These are phyloP conservation scores for Blastomyces gilchristii DNA, from an alignment of 2,329 filamentous ascomycete species.

Conservation along the genomic window DNA sequence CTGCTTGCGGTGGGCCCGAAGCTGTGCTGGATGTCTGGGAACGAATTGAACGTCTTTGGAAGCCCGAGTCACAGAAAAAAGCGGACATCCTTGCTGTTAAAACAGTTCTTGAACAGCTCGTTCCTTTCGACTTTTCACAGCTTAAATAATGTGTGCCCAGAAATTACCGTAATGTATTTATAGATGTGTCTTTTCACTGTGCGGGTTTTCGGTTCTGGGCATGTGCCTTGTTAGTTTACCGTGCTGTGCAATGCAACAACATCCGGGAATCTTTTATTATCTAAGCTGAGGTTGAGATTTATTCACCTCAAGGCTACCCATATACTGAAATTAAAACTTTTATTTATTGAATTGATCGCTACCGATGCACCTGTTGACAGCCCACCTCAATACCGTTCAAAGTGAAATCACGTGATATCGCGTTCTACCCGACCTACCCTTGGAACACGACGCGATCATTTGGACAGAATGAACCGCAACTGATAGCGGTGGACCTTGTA, in stretches of 20 bases:
- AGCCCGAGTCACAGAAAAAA: constrained; percentile 27
- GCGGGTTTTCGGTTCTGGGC: neutral
- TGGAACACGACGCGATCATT: neutral
- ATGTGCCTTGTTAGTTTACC: neutral
- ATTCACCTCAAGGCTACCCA: neutral
- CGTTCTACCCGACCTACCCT: constrained; percentile 8
- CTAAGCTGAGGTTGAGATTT: neutral
- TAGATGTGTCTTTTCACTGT: neutral
- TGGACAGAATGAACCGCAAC: neutral
- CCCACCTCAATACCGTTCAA: neutral
- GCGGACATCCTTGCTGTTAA: constrained; percentile 29
- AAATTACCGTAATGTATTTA: neutral
- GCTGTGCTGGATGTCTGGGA: constrained; percentile 32
- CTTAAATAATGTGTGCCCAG: neutral
- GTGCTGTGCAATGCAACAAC: neutral
- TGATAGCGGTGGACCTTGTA: neutral
- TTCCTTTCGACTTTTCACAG: constrained; percentile 6
- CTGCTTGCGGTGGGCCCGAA: constrained; percentile 27
- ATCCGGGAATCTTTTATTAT: neutral
- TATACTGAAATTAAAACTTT: neutral
- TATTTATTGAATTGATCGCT: neutral
- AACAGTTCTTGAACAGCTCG: constrained; percentile 30
- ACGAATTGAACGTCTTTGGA: constrained; percentile 33
- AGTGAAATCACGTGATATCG: constrained; percentile 22
- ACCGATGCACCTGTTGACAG: neutral